Base-by-base conservation (phyloP, 257 asterid species). In the Capsicum rhomboideum region DNA sequence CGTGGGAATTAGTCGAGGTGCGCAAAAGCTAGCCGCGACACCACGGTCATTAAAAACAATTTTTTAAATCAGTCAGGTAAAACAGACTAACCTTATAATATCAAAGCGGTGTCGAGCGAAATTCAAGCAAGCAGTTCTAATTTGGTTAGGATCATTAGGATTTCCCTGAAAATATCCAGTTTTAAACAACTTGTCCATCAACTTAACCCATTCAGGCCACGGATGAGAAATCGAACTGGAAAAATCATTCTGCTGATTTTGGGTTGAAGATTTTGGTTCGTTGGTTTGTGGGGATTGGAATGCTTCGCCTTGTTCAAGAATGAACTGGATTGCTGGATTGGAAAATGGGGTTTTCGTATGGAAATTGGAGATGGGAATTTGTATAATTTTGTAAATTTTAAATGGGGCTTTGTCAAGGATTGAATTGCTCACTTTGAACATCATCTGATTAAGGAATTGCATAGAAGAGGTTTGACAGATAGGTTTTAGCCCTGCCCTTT, bases 141-240 rank as follows among this genome's bases (percentile, higher is more conserved):
- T 92, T 86, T 82, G 89, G 78, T 95, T 97, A 61, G 93, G 86
- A 84, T 89, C 87, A 90, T 53, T 80, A 66, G 80, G 52, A 53
- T 28, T 88, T 83, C 85, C 91, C 23, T 91, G 91, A 79, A 95
- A 92, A 85, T 92, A 95, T 12, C 97, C 99, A 58, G 44, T 86
- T 34, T 85, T 90, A 64, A 89, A 23, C 86, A 94, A 84, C 71
- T 84, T 88, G 67, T 91, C 89, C 96, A 96, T 90, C 61, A 96
- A 88, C 40, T 74, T 91, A 77, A 90, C 91, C 99, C 98, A 96
- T 79, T 97, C 98, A 64, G 89, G 92, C 98, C 98, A 97, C 34
- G 98, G 96, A 77, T 93, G 97, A 72, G 92, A 89, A 82, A 91
- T 89, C 80, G 86, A 84, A 84, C 53, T 82, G 37, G 64, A 26